A percentile compares a stretch with the other conserved stretches of the same genome.
phyloP scores from a whole-genome alignment of 805 yeast species.

The Tetrapisispora taiwanensis region DNA sequence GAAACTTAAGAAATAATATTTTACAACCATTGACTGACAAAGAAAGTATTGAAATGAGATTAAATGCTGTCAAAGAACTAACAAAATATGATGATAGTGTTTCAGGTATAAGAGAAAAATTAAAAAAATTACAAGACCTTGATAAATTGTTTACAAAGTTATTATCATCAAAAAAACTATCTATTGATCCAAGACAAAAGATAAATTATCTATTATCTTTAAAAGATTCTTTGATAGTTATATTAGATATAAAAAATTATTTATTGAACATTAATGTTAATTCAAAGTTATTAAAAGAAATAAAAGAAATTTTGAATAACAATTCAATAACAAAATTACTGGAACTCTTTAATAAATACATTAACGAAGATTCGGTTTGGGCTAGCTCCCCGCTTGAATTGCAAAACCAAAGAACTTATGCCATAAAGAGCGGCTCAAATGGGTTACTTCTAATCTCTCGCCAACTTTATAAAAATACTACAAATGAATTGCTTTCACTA shows the following conservation, averaged over 20 bases:
- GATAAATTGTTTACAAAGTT: slow-evolving; percentile 33
- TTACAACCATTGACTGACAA: slow-evolving; percentile 39
- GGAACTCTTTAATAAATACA: slow-evolving; percentile 22
- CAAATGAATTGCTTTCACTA: slow-evolving; percentile 29
- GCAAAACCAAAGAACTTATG: slow-evolving; percentile 36
- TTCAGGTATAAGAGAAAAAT: slow-evolving; percentile 9
- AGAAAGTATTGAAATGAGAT: slow-evolving; percentile 29
- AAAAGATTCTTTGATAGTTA: slow-evolving; percentile 27
- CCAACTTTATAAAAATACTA: slow-evolving; percentile 30
- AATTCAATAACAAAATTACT: slow-evolving; percentile 17
- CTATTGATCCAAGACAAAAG: slow-evolving; percentile 27
- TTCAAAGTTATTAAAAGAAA: slow-evolving; percentile 21
- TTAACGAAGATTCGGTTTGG: slow-evolving; percentile 38
- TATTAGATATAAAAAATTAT: slow-evolving; percentile 4
- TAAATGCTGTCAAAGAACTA: slow-evolving; percentile 32
- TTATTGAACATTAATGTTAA: slow-evolving; percentile 10
- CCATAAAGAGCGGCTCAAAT: slow-evolving; percentile 35
- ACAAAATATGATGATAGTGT: slow-evolving; percentile 8
- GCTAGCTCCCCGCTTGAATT: slow-evolving; percentile 32
- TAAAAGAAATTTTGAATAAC: slow-evolving; percentile 23
- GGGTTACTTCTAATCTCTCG: slow-evolving; percentile 39
- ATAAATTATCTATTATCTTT: slow-evolving; percentile 34
- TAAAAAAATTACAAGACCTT: slow-evolving; percentile 31
- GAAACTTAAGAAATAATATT: slow-evolving; percentile 34
- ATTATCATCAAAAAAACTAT: slow-evolving; percentile 21